Base-by-base conservation (phyloP, 192 early-diverging fungal species). In the Gamsiella multidivaricata region DNA sequence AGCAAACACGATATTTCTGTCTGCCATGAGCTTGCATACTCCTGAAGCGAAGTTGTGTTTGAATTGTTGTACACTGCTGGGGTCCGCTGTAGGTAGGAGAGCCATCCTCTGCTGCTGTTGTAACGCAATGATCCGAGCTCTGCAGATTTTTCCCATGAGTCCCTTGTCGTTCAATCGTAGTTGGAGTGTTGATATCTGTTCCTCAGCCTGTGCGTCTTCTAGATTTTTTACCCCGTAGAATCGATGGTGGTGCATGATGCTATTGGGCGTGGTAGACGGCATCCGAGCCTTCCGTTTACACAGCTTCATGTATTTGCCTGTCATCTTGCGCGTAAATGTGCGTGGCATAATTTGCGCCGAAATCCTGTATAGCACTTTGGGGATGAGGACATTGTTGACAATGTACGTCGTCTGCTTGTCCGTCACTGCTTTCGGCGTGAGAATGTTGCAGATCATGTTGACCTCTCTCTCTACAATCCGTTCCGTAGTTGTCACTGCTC, bases 121-220 rank as follows among this genome's bases (percentile, higher is more conserved):
- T 7, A 61, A 49, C 36, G 9, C 15, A 0, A 60, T 0, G 23
- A 69, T 22, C 5, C 67, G 56, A 2, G 56, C 67, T 3, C 67
- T 17, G 34, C 20, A 37, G 11, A 60, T n/a, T 28, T 33, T 25
- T 0, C 67, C 57, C 22, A 59, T 34, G 3, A 61, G 2, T 17
- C 67, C 67, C 17, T 22, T 39, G n/a, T 69, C 67, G 15, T 61
- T 61, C 3, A 69, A 50, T 14, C 67, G n/a, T 7, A 60, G 36
- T n/a, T 15, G 22, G n/a, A 69, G 50, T n/a, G 32, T 41, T 7
- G 56, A 32, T 17, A 69, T 61, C 37, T 69, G 67, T 29, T 69
- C 67, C 15, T 69, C 67, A 5, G 50, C 56, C 26, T 69, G 67
- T 22, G 34, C 49, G 25, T 69, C 67, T 3, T 5, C 57, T 0